Percentiles rank a stretch among this genome's conserved stretches.
phyloP scores from a whole-genome alignment of 257 asterid species.

The Phtheirospermum japonicum region DNA sequence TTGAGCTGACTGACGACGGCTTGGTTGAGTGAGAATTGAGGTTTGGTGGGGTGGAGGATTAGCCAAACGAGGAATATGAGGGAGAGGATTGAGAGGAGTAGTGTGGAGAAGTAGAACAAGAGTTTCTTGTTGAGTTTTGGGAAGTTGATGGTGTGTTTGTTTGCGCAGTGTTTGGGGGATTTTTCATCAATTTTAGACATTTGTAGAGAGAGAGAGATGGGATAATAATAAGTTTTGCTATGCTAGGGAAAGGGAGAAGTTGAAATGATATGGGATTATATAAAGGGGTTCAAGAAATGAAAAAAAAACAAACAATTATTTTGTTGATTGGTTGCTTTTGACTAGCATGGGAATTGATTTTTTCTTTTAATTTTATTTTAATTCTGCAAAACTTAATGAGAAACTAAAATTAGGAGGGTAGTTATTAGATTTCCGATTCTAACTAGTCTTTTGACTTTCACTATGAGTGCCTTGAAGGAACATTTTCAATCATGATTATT shows the following conservation, averaged over 20 bases:
- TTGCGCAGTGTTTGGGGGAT: constrained; percentile 88
- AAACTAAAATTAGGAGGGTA: too few species aligned
- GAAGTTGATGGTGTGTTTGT: constrained; percentile 39
- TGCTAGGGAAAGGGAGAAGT: constrained; percentile 11
- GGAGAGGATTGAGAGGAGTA: constrained; percentile 58
- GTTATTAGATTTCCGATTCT: too few species aligned
- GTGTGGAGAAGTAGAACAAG: constrained; percentile 45
- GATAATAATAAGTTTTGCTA: constrained; percentile 3
- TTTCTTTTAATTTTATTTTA: too few species aligned
- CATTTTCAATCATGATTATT: constrained; percentile 19
- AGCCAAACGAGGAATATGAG: constrained; percentile 70
- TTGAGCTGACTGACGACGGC: constrained; percentile 69
- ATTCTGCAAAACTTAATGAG: too few species aligned
- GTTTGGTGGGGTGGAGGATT: constrained; percentile 76
- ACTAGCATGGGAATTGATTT: too few species aligned
- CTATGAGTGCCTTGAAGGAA: too few species aligned
- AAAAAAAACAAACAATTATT: constrained; percentile 41
- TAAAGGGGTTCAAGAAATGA: constrained; percentile 25
- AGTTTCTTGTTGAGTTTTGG: constrained; percentile 52
- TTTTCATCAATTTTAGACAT: constrained; percentile 66
- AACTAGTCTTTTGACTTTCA: too few species aligned
- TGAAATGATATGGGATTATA: constrained; percentile 32
- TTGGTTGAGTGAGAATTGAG: constrained; percentile 59
- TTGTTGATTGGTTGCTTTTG: constrained; percentile 28
- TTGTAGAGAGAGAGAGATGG: constrained; percentile 30